Base-by-base conservation (phyloP, 176 grass and related monocot genomes). In the Hsuehochloa calcarea region DNA sequence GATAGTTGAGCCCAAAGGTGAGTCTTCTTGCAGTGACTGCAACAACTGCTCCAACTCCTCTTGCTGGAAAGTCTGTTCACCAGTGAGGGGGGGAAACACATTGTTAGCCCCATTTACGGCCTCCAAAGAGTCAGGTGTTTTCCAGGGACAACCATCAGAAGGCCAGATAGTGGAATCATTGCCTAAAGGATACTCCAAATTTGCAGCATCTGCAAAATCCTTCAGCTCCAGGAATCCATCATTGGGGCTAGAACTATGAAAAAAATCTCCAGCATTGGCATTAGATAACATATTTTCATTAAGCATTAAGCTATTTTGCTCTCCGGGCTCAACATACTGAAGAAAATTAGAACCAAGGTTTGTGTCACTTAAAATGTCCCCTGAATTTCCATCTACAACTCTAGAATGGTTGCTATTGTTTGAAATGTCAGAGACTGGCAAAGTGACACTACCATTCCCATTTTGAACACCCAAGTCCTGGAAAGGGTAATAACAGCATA, bases 141-240 rank as follows among this genome's bases (percentile, higher is more conserved):
- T 51, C 83, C 83, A 89, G 44, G 86, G 22, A 56, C 49, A 86
- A 74, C 27, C 84, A 89, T 84, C 90, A 4, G 84, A 86, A 63
- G 84, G 79, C 80, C 84, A 89, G 49, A 86, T 46, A 7, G 82
- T 83, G 54, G 90, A 91, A 25, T 68, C 80, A 87, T 87, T 81
- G 29, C 4, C 83, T 8, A 82, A 22, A 77, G 78, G 68, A 23
- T 46, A 75, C 64, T 86, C 74, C 25, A 77, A 65, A 87, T 87
- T 82, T 74, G 65, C 49, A 56, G 58, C 56, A 93, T 90, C 87
- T 76, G 60, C 82, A 75, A 91, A 85, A 85, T 98, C 96, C 71
- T 95, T 95, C 74, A 98, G 73, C 79, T 95, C 91, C 23, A 98
- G 65, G 49, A 83, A 98, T 67, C 80, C 96, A 66, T 93, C 86